Percentiles rank a stretch among this genome's conserved stretches.
Evolutionary conservation across 352 stramenopile genomes (phyloP).

Genomic region (Phytophthora boehmeriae): DNA sequence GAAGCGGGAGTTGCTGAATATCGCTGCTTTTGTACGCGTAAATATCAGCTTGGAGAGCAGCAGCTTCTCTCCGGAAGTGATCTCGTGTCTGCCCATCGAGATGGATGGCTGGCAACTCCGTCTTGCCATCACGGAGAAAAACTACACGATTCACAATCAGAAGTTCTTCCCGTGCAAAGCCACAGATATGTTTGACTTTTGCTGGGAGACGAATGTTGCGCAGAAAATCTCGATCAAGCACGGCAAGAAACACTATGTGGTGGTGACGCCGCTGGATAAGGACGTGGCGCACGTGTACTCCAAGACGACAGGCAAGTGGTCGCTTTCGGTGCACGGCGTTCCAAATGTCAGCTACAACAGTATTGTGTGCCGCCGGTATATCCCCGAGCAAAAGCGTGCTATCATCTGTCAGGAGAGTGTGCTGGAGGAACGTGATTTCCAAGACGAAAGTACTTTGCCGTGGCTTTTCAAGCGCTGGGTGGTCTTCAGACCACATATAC

Average conservation of each 20-base stretch:
- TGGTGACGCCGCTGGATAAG: conserved; percentile 71
- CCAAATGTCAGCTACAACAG: conserved; percentile 90
- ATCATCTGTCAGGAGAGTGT: conserved; percentile 89
- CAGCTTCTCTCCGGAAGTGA: conserved; percentile 84
- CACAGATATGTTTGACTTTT: conserved; percentile 84
- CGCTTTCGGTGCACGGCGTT: conserved; percentile 79
- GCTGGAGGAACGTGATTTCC: conserved; percentile 82
- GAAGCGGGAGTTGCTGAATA: conserved; percentile 70
- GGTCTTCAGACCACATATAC: conserved; percentile 74
- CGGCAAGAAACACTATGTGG: conserved; percentile 81
- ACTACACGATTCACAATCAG: conserved; percentile 89
- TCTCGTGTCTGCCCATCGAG: conserved; percentile 86
- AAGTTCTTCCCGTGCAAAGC: conserved; percentile 88
- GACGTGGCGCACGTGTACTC: conserved; percentile 86
- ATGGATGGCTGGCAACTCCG: conserved; percentile 89
- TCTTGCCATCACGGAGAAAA: conserved; percentile 86
- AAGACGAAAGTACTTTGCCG: conserved; percentile 78
- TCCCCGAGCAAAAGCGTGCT: conserved; percentile 56
- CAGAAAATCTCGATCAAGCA: conserved; percentile 82
- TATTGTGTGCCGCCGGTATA: conserved; percentile 66
- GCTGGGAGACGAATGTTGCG: conserved; percentile 85
- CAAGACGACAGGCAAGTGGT: conserved; percentile 88
- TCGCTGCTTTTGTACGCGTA: conserved; percentile 74
- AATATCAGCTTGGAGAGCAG: conserved; percentile 86
- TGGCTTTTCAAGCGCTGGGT: conserved; percentile 91